Base-by-base conservation (phyloP, 2,329 filamentous ascomycete genomes). In the Penicillium sp. region DNA sequence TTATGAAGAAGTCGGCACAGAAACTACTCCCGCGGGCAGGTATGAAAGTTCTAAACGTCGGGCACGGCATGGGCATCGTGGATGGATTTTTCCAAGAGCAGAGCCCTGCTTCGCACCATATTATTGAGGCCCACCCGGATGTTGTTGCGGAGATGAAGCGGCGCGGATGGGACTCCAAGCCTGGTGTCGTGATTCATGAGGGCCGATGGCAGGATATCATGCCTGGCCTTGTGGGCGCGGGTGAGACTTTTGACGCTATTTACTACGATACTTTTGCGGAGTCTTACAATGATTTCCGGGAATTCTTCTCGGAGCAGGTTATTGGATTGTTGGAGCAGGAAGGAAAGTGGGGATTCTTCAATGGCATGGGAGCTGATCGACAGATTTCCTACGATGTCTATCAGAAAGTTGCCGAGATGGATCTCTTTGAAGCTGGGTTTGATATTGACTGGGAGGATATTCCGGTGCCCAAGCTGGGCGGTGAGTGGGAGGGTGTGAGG, bases 261-360 rank as follows among this genome's bases (percentile, higher is more conserved):
- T 99, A 97, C 78, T 97, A 97, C 69, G 94, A 99, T 70, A 99
- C 94, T 0, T 97, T 97, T 73, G 94, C 92, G 6, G 94, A 99
- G 76, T 90, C 94, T 60, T 99, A 97, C 74, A 80, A 81, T 2
- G 89, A 93, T 71, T 84, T 97, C 26, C 88, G 88, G 45, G 81
- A 86, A 56, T 97, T 97, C 77, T 96, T 97, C 71, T 88, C 84
- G 2, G 94, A 97, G 72, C 86, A 89, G 64, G 87, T 97, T 11
- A 90, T 94, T 29, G 88, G 85, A 0, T 74, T 97, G 51, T 77
- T 99, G 44, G 76, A 78, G 53, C 70, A 75, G 47, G 75, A 76
- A 18, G 82, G 82, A 0, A 78, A 75, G 45, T 87, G 85, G 71
- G 81, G 85, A 29, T 87, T 86, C 74, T 87, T 87, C 71, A 85